phyloP scores from a whole-genome alignment of 345 rosid species.

The Cardamine resedifolia region DNA sequence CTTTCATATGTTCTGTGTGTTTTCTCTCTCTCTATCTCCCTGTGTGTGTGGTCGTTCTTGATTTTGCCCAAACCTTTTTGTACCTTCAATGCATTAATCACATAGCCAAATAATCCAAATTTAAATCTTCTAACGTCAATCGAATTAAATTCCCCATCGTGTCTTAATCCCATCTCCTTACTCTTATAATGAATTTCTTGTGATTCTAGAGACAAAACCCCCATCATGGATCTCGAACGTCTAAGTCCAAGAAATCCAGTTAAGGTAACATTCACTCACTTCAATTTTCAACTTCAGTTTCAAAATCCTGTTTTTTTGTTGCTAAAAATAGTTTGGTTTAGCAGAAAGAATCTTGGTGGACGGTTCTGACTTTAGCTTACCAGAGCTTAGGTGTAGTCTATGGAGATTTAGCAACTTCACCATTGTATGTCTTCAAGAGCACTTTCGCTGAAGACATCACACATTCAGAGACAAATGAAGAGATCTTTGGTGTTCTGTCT shows the following conservation, averaged over 20 bases:
- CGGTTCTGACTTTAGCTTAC: constrained; percentile 74
- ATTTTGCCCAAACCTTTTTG: constrained; percentile 21
- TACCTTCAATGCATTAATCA: constrained; percentile 24
- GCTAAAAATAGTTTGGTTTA: constrained; percentile 3
- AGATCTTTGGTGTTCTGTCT: constrained; percentile 82
- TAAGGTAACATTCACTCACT: constrained; percentile 45
- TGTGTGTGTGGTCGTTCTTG: constrained; percentile 18
- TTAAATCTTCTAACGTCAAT: constrained; percentile 12
- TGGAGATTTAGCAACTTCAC: constrained; percentile 87
- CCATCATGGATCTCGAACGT: constrained; percentile 71
- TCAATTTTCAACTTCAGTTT: neutral
- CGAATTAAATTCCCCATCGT: constrained; percentile 5
- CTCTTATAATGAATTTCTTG: neutral
- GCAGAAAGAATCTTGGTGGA: constrained; percentile 79
- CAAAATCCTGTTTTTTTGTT: constrained; percentile 20
- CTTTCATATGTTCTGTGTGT: constrained; percentile 29
- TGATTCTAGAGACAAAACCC: constrained; percentile 34
- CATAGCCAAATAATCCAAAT: constrained; percentile 2
- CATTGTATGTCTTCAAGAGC: constrained; percentile 81
- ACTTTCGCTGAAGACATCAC: constrained; percentile 82
- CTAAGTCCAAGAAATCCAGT: constrained; percentile 44
- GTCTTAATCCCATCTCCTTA: constrained; percentile 21
- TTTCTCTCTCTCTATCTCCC: neutral
- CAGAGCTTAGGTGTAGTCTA: constrained; percentile 88
- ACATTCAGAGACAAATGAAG: constrained; percentile 84